Evolutionary conservation across 108 stramenopile species (phyloP).

Genomic region (Cylindrotheca fusiformis): DNA sequence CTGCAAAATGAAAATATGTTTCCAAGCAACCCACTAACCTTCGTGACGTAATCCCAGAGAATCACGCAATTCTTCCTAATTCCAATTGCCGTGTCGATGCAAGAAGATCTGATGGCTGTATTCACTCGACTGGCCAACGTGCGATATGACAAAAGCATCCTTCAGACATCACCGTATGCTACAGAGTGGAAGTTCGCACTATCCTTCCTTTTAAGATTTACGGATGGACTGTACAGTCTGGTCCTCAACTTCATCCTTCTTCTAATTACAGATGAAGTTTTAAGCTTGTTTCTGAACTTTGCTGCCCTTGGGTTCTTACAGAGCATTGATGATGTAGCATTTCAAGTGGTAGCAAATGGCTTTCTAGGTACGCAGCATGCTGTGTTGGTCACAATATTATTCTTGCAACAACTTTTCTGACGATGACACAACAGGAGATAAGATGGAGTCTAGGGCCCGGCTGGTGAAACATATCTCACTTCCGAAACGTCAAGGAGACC

Average conservation of each 20-base stretch:
- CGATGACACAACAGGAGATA: conserved; percentile 3
- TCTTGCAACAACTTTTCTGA: conserved; percentile 15
- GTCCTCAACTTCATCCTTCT: conserved; percentile 45
- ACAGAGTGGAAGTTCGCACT: conserved; percentile 25
- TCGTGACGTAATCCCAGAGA: too few species aligned
- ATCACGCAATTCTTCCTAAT: conserved; percentile 50
- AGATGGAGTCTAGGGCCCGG: conserved; percentile 6
- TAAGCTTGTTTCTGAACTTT: conserved; percentile 59
- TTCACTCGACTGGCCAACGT: conserved; percentile 46
- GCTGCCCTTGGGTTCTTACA: conserved; percentile 64
- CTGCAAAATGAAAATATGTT: too few species aligned
- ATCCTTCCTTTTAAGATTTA: conserved; percentile 25
- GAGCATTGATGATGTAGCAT: conserved; percentile 55
- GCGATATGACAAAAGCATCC: conserved; percentile 26
- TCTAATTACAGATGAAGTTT: conserved; percentile 40
- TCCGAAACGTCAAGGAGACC: conserved; percentile 19
- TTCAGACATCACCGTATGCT: conserved; percentile 26
- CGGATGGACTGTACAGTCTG: conserved; percentile 48
- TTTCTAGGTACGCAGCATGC: conserved; percentile 22
- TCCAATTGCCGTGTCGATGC: conserved; percentile 52
- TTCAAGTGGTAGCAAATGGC: conserved; percentile 40
- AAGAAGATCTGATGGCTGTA: conserved; percentile 54
- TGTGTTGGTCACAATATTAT: conserved; percentile 3
- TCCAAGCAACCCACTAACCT: too few species aligned
- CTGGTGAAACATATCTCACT: conserved; percentile 10